These are phyloP conservation scores for Venturia pyrina DNA, from an alignment of 2,329 filamentous ascomycete genomes.

Conservation along the genomic window DNA sequence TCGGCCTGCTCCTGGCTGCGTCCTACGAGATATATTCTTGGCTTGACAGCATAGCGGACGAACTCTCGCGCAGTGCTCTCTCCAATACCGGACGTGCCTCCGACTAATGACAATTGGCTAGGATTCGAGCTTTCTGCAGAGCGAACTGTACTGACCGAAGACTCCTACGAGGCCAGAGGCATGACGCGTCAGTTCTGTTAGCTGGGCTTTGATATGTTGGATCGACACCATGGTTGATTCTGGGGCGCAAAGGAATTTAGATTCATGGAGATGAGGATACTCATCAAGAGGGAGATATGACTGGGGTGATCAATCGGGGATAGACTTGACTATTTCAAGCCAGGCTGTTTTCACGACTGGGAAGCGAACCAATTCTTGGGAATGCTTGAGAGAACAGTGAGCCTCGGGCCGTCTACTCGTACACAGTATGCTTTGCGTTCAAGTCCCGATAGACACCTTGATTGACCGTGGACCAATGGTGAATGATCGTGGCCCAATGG, in stretches of 20 bases:
- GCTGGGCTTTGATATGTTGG: conserved; percentile 10
- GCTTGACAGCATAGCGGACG: conserved; percentile 28
- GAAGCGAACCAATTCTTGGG: too few species aligned
- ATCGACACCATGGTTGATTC: conserved; percentile 10
- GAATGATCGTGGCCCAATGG: too few species aligned
- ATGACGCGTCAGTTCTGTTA: neutral
- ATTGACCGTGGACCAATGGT: too few species aligned
- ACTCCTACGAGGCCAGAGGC: conserved; percentile 22
- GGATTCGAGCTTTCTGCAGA: neutral
- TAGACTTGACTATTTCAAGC: too few species aligned
- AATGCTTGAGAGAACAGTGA: too few species aligned
- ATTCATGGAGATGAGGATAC: neutral
- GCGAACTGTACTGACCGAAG: conserved; percentile 17
- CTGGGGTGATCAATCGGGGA: too few species aligned
- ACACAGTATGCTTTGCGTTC: too few species aligned
- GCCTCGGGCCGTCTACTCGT: too few species aligned
- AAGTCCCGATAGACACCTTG: too few species aligned
- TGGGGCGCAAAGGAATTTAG: neutral
- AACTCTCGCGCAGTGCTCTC: conserved; percentile 34
- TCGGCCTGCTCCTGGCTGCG: conserved; percentile 29
- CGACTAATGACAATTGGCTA: conserved; percentile 18
- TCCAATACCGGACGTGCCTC: conserved; percentile 35
- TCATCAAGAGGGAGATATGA: too few species aligned
- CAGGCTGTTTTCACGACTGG: too few species aligned
- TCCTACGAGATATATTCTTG: conserved; percentile 34